Percentiles rank a stretch among this genome's conserved stretches.
phyloP scores from a whole-genome alignment of 2,329 filamentous ascomycete genomes.

The Fusarium paranaense region DNA sequence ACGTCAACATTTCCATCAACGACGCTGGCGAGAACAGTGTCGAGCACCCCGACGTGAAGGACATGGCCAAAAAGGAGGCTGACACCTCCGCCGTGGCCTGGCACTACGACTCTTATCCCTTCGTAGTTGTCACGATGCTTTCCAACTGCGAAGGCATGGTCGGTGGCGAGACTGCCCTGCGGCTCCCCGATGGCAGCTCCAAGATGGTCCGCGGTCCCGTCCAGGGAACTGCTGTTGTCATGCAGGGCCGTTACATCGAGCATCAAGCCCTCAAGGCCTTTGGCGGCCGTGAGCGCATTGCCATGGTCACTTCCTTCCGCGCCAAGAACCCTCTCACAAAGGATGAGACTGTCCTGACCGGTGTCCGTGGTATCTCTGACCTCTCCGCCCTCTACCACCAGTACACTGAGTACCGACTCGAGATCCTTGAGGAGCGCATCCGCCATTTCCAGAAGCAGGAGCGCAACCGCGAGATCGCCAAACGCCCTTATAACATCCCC shows the following conservation, averaged over 20 bases:
- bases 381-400: constrained; percentile 69
- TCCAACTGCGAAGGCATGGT: constrained; percentile 72
- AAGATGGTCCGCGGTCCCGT: constrained; percentile 68
- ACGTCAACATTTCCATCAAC: constrained; percentile 66
- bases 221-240: constrained; percentile 68
- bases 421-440: constrained; percentile 71
- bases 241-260: constrained; percentile 75
- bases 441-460: constrained; percentile 30
- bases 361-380: constrained; percentile 69
- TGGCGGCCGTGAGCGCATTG: constrained; percentile 71
- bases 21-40: constrained; percentile 48
- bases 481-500: constrained; percentile 27
- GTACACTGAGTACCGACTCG: constrained; percentile 71
- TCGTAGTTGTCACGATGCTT: constrained; percentile 75
- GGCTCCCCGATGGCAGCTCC: constrained; percentile 62
- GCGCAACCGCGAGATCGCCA: constrained; percentile 21
- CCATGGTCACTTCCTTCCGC: constrained; percentile 73
- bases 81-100: constrained; percentile 68
- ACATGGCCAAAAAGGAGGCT: constrained; percentile 46
- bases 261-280: constrained; percentile 70
- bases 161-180: constrained; percentile 72
- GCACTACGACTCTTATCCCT: constrained; percentile 74
- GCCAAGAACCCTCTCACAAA: constrained; percentile 64
- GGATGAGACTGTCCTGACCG: constrained; percentile 72
- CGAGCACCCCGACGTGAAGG: constrained; percentile 60